phyloP scores from a whole-genome alignment of 306 rosid genomes.

The Casuarina glauca region DNA sequence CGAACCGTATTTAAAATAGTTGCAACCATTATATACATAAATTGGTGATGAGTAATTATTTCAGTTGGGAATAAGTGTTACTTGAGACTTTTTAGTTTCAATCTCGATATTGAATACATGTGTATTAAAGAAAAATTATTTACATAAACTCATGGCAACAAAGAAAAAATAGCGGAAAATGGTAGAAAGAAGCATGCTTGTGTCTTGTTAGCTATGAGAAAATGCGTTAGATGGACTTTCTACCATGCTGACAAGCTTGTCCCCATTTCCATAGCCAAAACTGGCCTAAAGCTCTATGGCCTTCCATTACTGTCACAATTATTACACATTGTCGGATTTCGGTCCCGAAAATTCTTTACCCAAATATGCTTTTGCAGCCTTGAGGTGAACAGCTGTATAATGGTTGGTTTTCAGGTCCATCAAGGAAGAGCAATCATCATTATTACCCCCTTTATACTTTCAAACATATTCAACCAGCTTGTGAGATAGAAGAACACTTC shows the following conservation, averaged over 20 bases:
- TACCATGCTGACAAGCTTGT: conserved; percentile 36
- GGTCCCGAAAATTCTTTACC: conserved; percentile 7
- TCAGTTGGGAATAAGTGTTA: too few species aligned
- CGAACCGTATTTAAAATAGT: too few species aligned
- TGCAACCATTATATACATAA: too few species aligned
- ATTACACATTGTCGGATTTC: conserved; percentile 16
- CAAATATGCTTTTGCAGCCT: conserved; percentile 31
- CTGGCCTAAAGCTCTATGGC: conserved; percentile 22
- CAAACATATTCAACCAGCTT: too few species aligned
- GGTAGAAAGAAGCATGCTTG: too few species aligned
- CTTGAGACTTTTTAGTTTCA: too few species aligned
- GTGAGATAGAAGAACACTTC: too few species aligned
- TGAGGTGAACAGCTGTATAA: conserved; percentile 26
- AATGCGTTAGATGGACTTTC: not conserved
- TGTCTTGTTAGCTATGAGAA: too few species aligned
- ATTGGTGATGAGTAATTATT: too few species aligned
- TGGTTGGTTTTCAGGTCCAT: conserved; percentile 14
- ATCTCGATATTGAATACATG: too few species aligned
- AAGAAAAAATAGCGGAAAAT: not conserved
- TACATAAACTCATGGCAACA: not conserved
- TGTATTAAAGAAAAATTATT: too few species aligned
- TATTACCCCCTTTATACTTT: not conserved
- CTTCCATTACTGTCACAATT: conserved; percentile 32
- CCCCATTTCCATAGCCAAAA: conserved; percentile 4
- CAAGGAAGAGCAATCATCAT: not conserved